Evolutionary conservation across 345 rosid species (phyloP).

Genomic region (Pelargonium nanum): DNA sequence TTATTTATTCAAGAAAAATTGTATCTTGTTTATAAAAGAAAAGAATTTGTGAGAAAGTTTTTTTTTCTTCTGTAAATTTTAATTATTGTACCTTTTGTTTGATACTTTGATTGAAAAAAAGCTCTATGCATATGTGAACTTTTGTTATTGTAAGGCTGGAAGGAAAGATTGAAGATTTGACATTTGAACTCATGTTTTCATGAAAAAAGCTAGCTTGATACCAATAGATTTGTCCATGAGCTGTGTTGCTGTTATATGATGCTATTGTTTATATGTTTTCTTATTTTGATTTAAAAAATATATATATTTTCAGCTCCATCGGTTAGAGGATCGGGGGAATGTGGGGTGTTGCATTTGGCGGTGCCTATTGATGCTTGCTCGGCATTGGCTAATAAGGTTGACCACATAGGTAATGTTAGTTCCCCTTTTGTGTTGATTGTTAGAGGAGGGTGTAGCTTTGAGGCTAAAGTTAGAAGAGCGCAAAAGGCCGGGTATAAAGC

Average conservation of each 20-base stretch:
- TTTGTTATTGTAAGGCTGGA: not conserved
- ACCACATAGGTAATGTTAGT: constrained; percentile 24
- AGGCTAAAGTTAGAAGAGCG: constrained; percentile 77
- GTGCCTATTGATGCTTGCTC: constrained; percentile 77
- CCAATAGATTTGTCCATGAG: not conserved
- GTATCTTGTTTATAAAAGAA: too few relatives aligned
- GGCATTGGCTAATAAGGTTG: constrained; percentile 37
- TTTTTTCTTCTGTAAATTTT: too few relatives aligned
- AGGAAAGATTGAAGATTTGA: not conserved
- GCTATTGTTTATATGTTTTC: not conserved
- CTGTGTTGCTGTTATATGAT: not conserved
- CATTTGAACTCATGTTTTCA: not conserved
- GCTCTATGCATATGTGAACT: not conserved
- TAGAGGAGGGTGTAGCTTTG: constrained; percentile 87
- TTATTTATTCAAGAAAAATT: too few relatives aligned
- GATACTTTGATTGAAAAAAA: too few relatives aligned
- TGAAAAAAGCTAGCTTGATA: not conserved
- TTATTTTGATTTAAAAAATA: constrained; percentile 8
- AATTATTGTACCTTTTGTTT: too few relatives aligned
- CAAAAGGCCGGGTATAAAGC: constrained; percentile 79
- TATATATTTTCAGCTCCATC: constrained; percentile 51
- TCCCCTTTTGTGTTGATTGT: constrained; percentile 53
- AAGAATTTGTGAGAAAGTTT: too few relatives aligned
- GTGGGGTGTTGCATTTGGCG: constrained; percentile 51
- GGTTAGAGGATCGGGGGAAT: constrained; percentile 52